phyloP scores from a whole-genome alignment of 495 filamentous ascomycete species.

The Talaromyces trachyspermus region DNA sequence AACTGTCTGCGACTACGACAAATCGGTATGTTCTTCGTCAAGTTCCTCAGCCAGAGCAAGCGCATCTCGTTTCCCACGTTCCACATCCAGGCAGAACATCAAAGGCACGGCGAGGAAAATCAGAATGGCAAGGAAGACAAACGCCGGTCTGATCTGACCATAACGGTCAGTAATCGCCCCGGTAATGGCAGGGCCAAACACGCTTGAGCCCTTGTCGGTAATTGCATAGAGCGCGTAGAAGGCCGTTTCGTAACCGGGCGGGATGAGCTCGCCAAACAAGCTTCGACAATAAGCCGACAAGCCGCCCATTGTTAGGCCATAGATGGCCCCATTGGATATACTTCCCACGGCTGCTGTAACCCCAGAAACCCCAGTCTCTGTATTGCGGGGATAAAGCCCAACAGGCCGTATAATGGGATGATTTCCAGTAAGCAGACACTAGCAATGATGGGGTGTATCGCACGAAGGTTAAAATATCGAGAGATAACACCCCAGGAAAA shows the following conservation, averaged over 20 bases:
- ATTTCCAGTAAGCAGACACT: conserved; percentile 86
- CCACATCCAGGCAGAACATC: conserved; percentile 82
- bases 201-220: conserved; percentile 90
- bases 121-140: conserved; percentile 81
- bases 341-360: conserved; percentile 89
- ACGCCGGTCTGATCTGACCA: conserved; percentile 86
- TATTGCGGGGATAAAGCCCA: conserved; percentile 83
- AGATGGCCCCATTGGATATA: conserved; percentile 91
- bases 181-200: conserved; percentile 92
- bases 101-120: conserved; percentile 77
- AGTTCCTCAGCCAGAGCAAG: conserved; percentile 61
- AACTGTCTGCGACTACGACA: neutral
- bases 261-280: conserved; percentile 86
- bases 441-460: conserved; percentile 81
- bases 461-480: conserved; percentile 51
- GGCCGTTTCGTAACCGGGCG: conserved; percentile 86
- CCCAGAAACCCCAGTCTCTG: conserved; percentile 67
- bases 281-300: conserved; percentile 90
- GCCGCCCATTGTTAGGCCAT: conserved; percentile 88
- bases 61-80: conserved; percentile 75
- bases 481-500: conserved; percentile 83
- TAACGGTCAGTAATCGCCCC: conserved; percentile 83
- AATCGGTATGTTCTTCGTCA: conserved; percentile 21
- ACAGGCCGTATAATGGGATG: conserved; percentile 84
- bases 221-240: conserved; percentile 97